These are phyloP conservation scores for Suaeda aralocaspica DNA, from an alignment of 148 eudicot species.

Conservation along the genomic window DNA sequence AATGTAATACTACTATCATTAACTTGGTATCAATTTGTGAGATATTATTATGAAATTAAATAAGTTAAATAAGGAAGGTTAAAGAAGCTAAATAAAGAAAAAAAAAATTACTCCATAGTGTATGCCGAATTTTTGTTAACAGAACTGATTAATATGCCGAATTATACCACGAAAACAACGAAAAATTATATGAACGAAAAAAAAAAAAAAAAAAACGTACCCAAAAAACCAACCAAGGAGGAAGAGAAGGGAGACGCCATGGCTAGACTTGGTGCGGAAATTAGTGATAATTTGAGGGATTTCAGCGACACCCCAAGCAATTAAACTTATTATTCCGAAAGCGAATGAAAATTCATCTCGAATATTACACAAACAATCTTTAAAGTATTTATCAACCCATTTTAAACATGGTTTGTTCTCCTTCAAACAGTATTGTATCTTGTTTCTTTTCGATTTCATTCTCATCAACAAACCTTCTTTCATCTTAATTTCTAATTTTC, in stretches of 20 bases:
- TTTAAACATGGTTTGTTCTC: conserved; percentile 56
- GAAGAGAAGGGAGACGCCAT: conserved; percentile 83
- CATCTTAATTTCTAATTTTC: background rate
- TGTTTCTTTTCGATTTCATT: conserved; percentile 11
- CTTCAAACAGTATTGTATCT: conserved; percentile 45
- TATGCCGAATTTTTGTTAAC: too few species aligned
- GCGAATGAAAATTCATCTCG: conserved; percentile 69
- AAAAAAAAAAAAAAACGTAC: conserved; percentile 27
- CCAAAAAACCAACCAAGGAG: conserved; percentile 87
- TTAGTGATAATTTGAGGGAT: conserved; percentile 96
- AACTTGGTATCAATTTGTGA: too few species aligned
- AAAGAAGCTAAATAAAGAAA: too few species aligned
- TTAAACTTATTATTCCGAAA: conserved; percentile 65
- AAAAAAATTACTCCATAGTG: too few species aligned
- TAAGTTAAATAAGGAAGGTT: too few species aligned
- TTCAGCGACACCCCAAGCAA: conserved; percentile 93
- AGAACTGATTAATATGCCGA: too few species aligned
- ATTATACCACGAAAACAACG: too few species aligned
- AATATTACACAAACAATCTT: conserved; percentile 73
- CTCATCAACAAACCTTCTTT: conserved; percentile 9
- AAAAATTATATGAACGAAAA: background rate
- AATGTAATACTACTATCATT: too few species aligned
- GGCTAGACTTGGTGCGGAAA: conserved; percentile 81
- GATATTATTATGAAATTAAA: too few species aligned
- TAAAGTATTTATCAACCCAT: conserved; percentile 71